Conservation (phyloP, 2,329 filamentous ascomycete species). For the Talaromyces sp. region DNA sequence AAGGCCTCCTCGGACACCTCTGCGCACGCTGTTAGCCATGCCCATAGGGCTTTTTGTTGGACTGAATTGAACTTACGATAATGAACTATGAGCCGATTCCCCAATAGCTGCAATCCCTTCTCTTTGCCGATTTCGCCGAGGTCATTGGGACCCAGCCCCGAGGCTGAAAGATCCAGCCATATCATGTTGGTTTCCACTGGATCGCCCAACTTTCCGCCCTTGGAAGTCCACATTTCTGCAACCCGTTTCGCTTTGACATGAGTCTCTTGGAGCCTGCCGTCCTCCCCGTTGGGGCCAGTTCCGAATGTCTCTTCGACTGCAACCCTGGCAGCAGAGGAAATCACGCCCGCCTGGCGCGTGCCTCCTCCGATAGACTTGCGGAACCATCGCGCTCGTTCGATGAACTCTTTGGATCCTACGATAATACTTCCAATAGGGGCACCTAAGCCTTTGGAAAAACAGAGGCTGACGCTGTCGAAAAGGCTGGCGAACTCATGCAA, state of each 20-base stretch:
- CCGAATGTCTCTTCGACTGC: conserved; percentile 77
- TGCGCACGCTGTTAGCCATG: conserved; percentile 22
- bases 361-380: conserved; percentile 78
- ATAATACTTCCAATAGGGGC: conserved; percentile 75
- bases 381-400: conserved; percentile 67
- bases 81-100: conserved; percentile 61
- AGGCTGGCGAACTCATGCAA: conserved; percentile 61
- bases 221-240: conserved; percentile 59
- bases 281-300: conserved; percentile 50
- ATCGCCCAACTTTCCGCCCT: conserved; percentile 63
- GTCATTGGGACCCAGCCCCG: conserved; percentile 48
- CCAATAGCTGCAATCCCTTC: conserved; percentile 52
- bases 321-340: conserved; percentile 69
- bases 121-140: conserved; percentile 52
- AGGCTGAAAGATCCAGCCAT: conserved; percentile 68
- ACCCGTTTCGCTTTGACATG: conserved; percentile 61
- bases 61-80: conserved; percentile 45
- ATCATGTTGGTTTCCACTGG: conserved; percentile 89
- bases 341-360: conserved; percentile 67
- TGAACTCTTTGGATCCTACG: conserved; percentile 53
- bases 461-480: conserved; percentile 71
- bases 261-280: conserved; percentile 55
- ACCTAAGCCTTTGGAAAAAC: conserved; percentile 77
- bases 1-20: conserved; percentile 64
- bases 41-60: not conserved